Base-by-base conservation (phyloP, 345 rosid genomes). In the Citrus unshiu region DNA sequence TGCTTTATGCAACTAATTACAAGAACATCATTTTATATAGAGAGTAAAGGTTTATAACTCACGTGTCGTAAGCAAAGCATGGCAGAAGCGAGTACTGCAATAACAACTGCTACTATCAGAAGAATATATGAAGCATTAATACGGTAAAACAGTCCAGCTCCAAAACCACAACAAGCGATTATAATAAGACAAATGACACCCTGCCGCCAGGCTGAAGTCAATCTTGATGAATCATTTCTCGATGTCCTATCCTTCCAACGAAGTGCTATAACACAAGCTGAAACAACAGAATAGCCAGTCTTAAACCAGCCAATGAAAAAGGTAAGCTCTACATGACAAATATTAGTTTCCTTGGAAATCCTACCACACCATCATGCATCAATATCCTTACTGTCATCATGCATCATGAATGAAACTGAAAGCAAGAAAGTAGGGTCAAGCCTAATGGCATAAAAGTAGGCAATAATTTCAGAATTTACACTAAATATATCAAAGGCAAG, bases 251-350 rank as follows among this genome's bases (percentile, higher is more conserved):
- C 97, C 68, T 91, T 88, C 93, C 90, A 87, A 49, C 97, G 94
- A 80, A 94, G 91, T 21, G 92, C 86, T 66, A 96, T 90, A 72
- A 96, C 92, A 77, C 93, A 93, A 46, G 98, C 98, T 54, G 98
- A 93, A 83, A 96, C 99, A 68, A 96, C 99, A 71, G 99, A 96
- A 79, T 96, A 96, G 72, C 98, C 98, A 35, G 98, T 96, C 99
- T 96, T 93, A 87, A 87, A 71, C 84, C 81, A 86, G 13, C 54
- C 68, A 80, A 66, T 70, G 70, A 39, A 72, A 18, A 25, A 70
- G 13, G 40, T 60, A 14, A 79, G 82, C 74, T 61, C 77, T 68
- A 68, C 21, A 65, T 30, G 22, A 21, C 67, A 64, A 64, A 60
- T 65, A 30, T 35, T 29, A 75, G 57, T 54, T 67, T 59, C 73